These are phyloP conservation scores for Klebsormidium nitens DNA, from an alignment of 139 green algal species.

Conservation along the genomic window DNA sequence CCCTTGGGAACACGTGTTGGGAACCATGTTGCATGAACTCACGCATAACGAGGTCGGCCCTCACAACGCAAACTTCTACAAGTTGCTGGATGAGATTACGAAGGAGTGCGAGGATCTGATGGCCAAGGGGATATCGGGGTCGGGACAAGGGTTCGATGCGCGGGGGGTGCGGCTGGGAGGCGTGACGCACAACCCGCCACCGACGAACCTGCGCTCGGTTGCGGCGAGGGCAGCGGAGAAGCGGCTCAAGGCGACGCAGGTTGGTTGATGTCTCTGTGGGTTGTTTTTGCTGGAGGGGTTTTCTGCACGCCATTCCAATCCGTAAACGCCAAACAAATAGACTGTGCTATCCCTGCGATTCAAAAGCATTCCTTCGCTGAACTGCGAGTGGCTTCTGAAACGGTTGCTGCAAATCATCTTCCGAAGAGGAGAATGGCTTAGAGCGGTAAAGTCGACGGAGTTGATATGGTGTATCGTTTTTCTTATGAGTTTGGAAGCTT, in stretches of 20 bases:
- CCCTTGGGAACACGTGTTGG: slow-evolving; percentile 65
- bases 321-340: too few species aligned
- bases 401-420: too few species aligned
- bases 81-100: slow-evolving; percentile 80
- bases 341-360: too few species aligned
- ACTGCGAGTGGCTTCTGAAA: too few species aligned
- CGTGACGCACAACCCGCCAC: neutral
- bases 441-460: too few species aligned
- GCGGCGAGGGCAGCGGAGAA: slow-evolving; percentile 20
- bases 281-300: too few species aligned
- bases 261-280: too few species aligned
- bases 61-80: slow-evolving; percentile 75
- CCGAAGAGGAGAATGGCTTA: too few species aligned
- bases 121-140: slow-evolving; percentile 42
- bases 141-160: slow-evolving; percentile 12
- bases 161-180: neutral
- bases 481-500: too few species aligned
- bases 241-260: neutral
- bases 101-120: slow-evolving; percentile 79
- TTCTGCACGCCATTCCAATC: too few species aligned
- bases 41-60: slow-evolving; percentile 63
- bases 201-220: neutral
- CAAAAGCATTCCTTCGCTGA: too few species aligned
- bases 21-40: slow-evolving; percentile 88
- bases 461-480: too few species aligned